Evolutionary conservation across 2,329 filamentous ascomycete species (phyloP).

Genomic region (Neofusicoccum ribis): DNA sequence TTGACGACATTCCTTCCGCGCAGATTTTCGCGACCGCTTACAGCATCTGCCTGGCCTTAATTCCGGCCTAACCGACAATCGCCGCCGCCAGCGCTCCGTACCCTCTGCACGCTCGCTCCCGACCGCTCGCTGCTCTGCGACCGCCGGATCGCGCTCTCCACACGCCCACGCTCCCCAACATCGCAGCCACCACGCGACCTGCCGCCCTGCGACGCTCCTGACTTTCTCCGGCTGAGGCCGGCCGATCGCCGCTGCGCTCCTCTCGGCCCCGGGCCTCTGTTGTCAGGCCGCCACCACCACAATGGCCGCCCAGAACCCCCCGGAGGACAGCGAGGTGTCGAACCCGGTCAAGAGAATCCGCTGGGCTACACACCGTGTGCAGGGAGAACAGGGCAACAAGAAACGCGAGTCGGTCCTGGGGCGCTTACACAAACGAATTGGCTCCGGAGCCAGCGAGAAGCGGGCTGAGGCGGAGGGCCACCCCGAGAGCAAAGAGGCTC

Average conservation of each 20-base stretch:
- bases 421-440: slow-evolving; percentile 62
- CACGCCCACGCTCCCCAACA: background rate
- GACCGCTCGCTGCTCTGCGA: slow-evolving; percentile 4
- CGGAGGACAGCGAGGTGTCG: slow-evolving; percentile 53
- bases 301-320: slow-evolving; percentile 31
- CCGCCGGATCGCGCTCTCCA: slow-evolving; percentile 9
- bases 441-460: slow-evolving; percentile 63
- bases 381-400: slow-evolving; percentile 69
- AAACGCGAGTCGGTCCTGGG: slow-evolving; percentile 84
- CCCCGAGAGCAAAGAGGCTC: slow-evolving; percentile 33
- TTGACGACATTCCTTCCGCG: slow-evolving; percentile 20
- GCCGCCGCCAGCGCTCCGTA: slow-evolving; percentile 14
- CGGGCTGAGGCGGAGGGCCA: slow-evolving; percentile 39
- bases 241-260: slow-evolving; percentile 25
- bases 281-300: slow-evolving; percentile 25
- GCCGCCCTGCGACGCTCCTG: background rate
- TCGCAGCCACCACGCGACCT: background rate
- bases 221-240: slow-evolving; percentile 41
- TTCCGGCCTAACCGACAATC: slow-evolving; percentile 26
- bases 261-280: slow-evolving; percentile 20
- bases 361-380: slow-evolving; percentile 94
- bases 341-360: slow-evolving; percentile 75
- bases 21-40: slow-evolving; percentile 17
- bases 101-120: slow-evolving; percentile 14
- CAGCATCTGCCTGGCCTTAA: slow-evolving; percentile 22